Evolutionary conservation across 2,329 filamentous ascomycete genomes (phyloP), one percentile per base, ranked within the genome.

Genomic region (Xylariaceae sp.): DNA sequence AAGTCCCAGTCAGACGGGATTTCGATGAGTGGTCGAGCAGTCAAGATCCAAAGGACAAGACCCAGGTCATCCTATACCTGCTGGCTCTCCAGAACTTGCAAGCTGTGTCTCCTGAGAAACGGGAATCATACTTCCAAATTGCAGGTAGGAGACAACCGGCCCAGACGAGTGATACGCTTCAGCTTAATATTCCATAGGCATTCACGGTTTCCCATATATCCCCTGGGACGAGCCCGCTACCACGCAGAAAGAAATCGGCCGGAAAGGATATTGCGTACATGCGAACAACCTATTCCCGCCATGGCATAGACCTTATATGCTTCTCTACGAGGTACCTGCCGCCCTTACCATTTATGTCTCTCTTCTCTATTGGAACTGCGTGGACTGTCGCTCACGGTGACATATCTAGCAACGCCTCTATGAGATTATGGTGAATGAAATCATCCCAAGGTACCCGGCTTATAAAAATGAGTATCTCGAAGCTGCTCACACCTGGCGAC

Each of bases 371-470:
- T n/a, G 21, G 5, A 8, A 8, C 26, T 26, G 26, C 8, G 26
- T 26, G 26, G 5, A 18, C 41, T 18, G n/a, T 42, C 16, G 40
- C 51, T 57, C 29, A 56, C 36, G 18, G 32, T 46, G 42, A 18
- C 16, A 47, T 12, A 51, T 36, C n/a, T 51, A 60, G 58, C 58
- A 60, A 60, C 58, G 56, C 48, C 44, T 60, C 16, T 58, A 60
- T 22, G 58, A 60, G 39, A 58, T 60, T 19, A 60, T 60, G 58
- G 53, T 60, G 6, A 58, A 60, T n/a, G 55, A 60, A 29, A 49
- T 60, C 30, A 58, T 60, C 18, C 55, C 58, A 13, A 47, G 44
- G 18, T 52, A 58, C 15, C 58, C 55, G 30, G 16, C 22, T 36
- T 48, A 55, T 41, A 47, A 53, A 54, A 41, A 49, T 13, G 42